Base-by-base conservation (phyloP, 176 grass and related monocot species). In the Themeda triandra region DNA sequence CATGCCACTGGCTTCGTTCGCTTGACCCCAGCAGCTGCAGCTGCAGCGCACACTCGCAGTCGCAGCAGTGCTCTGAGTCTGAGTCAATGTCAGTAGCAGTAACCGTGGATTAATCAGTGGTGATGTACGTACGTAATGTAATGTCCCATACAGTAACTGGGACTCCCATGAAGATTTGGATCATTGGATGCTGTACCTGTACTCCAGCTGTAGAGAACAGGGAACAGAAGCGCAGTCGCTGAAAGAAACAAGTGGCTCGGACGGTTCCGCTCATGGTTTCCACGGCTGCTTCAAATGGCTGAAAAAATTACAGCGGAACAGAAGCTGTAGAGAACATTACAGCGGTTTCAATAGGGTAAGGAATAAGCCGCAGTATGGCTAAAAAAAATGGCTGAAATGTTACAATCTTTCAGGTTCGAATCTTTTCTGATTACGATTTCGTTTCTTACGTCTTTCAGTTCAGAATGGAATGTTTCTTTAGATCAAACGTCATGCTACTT, bases 381-480 rank as follows among this genome's bases (percentile, higher is more conserved):
- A n/a, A n/a, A n/a, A n/a, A n/a, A n/a, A n/a, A n/a, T n/a, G n/a
- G n/a, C n/a, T n/a, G n/a, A n/a, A n/a, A n/a, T n/a, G n/a, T n/a
- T n/a, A n/a, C 21, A 24, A n/a, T 49, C 18, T 83, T 63, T 33
- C 25, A 19, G 14, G 37, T 67, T 66, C 41, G 28, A 5, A 51
- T n/a, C 13, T 60, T 31, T 78, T 77, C 4, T 32, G 1, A 7
- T 48, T 46, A 63, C 27, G 46, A 31, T 54, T 79, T 60, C 42
- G 36, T 78, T 70, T 83, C 66, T 53, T 82, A n/a, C 1, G n/a
- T 70, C 21, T 70, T 70, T 42, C 9, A 59, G 21, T 41, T 24
- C 54, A 59, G 68, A 42, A 71, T 40, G 68, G 21, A 41, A 71
- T 71, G 62, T 73, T 78, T 83, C 74, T 66, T 79, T 45, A 75